Evolutionary conservation across 176 grass and related monocot species (phyloP).

Genomic region (Melocanna baccifera): DNA sequence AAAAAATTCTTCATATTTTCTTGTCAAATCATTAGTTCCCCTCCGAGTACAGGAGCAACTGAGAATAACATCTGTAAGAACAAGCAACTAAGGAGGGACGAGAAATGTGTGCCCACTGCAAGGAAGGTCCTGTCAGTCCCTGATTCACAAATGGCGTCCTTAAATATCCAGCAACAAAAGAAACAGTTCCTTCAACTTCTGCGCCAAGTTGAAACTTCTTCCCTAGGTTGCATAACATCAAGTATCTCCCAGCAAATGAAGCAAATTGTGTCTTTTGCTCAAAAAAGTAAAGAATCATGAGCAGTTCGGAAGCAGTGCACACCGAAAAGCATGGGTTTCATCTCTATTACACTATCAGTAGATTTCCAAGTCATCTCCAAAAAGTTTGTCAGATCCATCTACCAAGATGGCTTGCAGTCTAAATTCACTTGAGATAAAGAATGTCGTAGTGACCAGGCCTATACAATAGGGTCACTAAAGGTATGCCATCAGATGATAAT

Average conservation of each 20-base stretch:
- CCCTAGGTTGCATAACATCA: neutral
- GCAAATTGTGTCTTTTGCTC: neutral
- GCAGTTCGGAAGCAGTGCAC: neutral
- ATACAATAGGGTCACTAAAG: neutral
- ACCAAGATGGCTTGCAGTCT: neutral
- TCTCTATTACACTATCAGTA: neutral
- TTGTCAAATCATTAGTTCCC: no score
- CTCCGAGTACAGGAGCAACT: no score
- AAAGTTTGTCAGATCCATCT: neutral
- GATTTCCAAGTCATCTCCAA: neutral
- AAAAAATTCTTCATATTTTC: no score
- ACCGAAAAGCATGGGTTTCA: neutral
- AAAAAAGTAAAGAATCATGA: neutral
- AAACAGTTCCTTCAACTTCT: neutral
- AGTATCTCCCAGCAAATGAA: neutral
- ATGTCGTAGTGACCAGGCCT: neutral
- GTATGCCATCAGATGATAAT: slow-evolving; percentile 10
- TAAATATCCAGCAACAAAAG: neutral
- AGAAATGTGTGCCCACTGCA: no score
- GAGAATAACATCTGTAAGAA: no score
- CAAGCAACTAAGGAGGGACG: no score
- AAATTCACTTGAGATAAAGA: slow-evolving; percentile 14
- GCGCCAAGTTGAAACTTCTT: neutral
- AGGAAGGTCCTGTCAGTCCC: no score
- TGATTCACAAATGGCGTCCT: no score